Evolutionary conservation across 345 rosid species (phyloP).

Genomic region (Citrus reticulata): DNA sequence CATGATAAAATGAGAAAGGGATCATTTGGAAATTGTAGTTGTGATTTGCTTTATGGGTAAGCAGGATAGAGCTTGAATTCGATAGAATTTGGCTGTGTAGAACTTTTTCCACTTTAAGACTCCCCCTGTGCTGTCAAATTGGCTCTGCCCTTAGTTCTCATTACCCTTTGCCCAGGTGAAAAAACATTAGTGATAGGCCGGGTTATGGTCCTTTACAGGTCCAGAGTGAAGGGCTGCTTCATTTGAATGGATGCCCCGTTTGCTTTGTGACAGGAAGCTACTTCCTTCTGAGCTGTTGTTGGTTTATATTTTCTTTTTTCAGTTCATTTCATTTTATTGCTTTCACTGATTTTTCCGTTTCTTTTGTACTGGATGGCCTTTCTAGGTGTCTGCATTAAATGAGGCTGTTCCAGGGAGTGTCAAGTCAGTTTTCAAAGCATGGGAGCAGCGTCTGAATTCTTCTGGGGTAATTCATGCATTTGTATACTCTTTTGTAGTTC

Average conservation of each 20-base stretch:
- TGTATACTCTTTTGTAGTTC: background rate
- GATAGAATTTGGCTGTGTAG: background rate
- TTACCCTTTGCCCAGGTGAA: background rate
- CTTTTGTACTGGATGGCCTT: background rate
- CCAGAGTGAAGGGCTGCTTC: background rate
- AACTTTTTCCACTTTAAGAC: background rate
- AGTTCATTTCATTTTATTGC: too few relatives aligned
- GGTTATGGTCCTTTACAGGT: background rate
- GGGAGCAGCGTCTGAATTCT: slow-evolving; percentile 72
- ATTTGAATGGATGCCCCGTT: background rate
- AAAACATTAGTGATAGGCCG: background rate
- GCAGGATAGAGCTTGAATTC: background rate
- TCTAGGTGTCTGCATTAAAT: slow-evolving; percentile 73
- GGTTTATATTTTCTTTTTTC: background rate
- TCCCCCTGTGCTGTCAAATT: background rate
- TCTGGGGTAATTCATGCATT: slow-evolving; percentile 49
- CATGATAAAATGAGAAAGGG: background rate
- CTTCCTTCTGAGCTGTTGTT: background rate
- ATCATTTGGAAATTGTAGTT: background rate
- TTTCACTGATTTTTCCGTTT: background rate
- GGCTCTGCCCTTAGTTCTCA: background rate
- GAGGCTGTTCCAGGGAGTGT: slow-evolving; percentile 88
- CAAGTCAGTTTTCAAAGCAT: slow-evolving; percentile 82
- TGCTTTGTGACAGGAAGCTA: background rate
- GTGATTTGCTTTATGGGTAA: background rate